These are phyloP conservation scores for Astragalus glycyphyllos DNA, from an alignment of 306 rosid species.

Conservation along the genomic window DNA sequence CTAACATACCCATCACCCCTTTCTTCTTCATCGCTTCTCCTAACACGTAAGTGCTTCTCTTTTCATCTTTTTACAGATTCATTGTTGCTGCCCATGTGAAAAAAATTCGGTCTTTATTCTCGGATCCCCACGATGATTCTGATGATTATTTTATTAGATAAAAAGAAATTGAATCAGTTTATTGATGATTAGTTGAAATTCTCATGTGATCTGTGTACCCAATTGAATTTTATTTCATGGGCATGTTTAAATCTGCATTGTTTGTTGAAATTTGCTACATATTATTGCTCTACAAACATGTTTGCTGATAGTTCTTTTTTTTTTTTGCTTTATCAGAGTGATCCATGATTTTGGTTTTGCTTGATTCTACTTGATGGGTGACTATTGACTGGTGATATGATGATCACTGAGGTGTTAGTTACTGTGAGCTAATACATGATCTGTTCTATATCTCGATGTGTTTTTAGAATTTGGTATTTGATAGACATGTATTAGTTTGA, in stretches of 20 bases:
- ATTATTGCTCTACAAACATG: background rate
- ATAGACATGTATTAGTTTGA: slow-evolving; percentile 19
- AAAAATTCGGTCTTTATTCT: slow-evolving; percentile 29
- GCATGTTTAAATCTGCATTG: slow-evolving; percentile 46
- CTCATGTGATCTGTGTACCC: slow-evolving; percentile 44
- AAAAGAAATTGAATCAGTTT: slow-evolving; percentile 1
- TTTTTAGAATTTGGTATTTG: slow-evolving; percentile 28
- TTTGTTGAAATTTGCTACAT: slow-evolving; percentile 31
- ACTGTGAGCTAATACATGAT: slow-evolving; percentile 30
- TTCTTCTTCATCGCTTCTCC: slow-evolving; percentile 35
- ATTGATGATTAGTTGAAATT: slow-evolving; percentile 33
- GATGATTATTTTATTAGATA: background rate
- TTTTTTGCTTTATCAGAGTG: slow-evolving; percentile 44
- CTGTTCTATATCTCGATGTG: slow-evolving; percentile 20
- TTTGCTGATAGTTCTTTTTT: slow-evolving; percentile 29
- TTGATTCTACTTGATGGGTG: slow-evolving; percentile 30
- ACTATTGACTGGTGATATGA: slow-evolving; percentile 33
- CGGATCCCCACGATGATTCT: slow-evolving; percentile 21
- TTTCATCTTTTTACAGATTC: slow-evolving; percentile 28
- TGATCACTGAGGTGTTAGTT: slow-evolving; percentile 46
- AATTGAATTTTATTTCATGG: slow-evolving; percentile 37
- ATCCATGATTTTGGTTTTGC: slow-evolving; percentile 27
- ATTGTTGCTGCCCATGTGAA: slow-evolving; percentile 26
- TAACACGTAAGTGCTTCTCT: slow-evolving; percentile 40
- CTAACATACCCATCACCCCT: slow-evolving; percentile 38